phyloP scores from a whole-genome alignment of 768 basidiomycete genomes.

The Gelatoporia subvermispora region DNA sequence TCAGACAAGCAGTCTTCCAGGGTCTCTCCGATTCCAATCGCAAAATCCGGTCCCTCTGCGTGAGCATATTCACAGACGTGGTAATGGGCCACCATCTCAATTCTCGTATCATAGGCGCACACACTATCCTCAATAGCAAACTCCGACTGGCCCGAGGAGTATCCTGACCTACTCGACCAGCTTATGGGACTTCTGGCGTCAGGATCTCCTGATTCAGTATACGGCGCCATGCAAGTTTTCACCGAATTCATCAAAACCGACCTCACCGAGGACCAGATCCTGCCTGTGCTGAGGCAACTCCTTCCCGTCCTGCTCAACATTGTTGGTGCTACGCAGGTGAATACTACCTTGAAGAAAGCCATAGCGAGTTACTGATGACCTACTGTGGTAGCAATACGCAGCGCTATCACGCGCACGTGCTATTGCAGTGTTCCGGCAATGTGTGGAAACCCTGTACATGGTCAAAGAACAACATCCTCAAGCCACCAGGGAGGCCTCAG shows the following conservation, averaged over 20 bases:
- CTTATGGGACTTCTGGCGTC: conserved; percentile 78
- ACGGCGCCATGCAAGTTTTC: conserved; percentile 95
- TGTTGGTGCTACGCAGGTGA: conserved; percentile 70
- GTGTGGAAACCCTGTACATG: conserved; percentile 86
- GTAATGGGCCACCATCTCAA: neutral
- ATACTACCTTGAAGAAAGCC: neutral
- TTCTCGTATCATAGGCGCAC: conserved; percentile 57
- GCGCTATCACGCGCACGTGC: conserved; percentile 81
- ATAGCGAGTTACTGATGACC: neutral
- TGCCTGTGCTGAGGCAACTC: conserved; percentile 86
- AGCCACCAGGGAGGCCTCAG: conserved; percentile 77
- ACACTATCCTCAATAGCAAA: conserved; percentile 85
- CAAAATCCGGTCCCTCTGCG: conserved; percentile 83
- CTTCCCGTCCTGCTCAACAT: conserved; percentile 82
- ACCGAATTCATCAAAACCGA: conserved; percentile 92
- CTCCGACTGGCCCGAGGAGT: conserved; percentile 96
- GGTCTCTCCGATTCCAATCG: conserved; percentile 81
- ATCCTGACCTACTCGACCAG: conserved; percentile 75
- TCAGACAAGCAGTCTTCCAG: conserved; percentile 72
- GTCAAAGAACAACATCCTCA: conserved; percentile 91
- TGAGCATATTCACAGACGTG: conserved; percentile 33
- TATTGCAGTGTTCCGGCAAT: conserved; percentile 86
- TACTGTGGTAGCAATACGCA: conserved; percentile 44
- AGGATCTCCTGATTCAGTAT: conserved; percentile 67
- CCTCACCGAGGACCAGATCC: conserved; percentile 89